Percentiles rank a stretch among this genome's conserved stretches.
Evolutionary conservation across 495 filamentous ascomycete genomes (phyloP).

Genomic region (Tuber borchii): DNA sequence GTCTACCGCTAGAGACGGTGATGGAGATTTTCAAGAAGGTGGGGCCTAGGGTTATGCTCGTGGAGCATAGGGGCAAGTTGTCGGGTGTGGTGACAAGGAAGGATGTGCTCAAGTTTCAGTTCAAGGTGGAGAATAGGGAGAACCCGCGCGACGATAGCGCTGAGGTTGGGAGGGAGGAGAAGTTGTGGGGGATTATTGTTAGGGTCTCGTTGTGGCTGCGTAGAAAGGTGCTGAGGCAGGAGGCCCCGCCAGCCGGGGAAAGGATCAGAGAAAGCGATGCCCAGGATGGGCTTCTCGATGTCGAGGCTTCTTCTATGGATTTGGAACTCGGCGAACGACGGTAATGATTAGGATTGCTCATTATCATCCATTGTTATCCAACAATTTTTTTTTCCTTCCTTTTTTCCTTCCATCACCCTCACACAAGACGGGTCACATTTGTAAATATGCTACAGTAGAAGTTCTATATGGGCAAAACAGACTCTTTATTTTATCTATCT

Average conservation of each 20-base stretch:
- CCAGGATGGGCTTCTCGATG: conserved; percentile 23
- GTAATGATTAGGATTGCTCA: background rate
- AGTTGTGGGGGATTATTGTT: conserved; percentile 61
- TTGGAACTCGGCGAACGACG: conserved; percentile 20
- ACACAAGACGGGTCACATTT: background rate
- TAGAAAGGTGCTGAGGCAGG: conserved; percentile 46
- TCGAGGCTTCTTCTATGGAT: background rate
- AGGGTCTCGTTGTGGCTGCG: conserved; percentile 53
- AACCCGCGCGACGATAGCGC: conserved; percentile 55
- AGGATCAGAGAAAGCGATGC: conserved; percentile 20
- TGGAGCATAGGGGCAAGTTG: conserved; percentile 80
- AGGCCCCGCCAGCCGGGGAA: conserved; percentile 4
- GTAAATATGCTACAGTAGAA: conserved; percentile 1
- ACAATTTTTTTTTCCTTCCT: background rate
- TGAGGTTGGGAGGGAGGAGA: conserved; percentile 54
- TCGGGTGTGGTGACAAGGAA: conserved; percentile 89
- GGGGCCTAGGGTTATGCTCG: conserved; percentile 85
- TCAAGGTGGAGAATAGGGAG: conserved; percentile 89
- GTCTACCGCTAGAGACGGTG: conserved; percentile 87
- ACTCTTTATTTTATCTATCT: background rate
- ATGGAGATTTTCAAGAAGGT: conserved; percentile 99
- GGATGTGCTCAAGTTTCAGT: conserved; percentile 95
- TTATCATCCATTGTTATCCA: too few relatives aligned
- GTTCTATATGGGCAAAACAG: conserved; percentile 1
- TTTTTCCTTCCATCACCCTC: conserved; percentile 5